phyloP scores from a whole-genome alignment of 2,329 filamentous ascomycete species.

The Penicillium sp. region DNA sequence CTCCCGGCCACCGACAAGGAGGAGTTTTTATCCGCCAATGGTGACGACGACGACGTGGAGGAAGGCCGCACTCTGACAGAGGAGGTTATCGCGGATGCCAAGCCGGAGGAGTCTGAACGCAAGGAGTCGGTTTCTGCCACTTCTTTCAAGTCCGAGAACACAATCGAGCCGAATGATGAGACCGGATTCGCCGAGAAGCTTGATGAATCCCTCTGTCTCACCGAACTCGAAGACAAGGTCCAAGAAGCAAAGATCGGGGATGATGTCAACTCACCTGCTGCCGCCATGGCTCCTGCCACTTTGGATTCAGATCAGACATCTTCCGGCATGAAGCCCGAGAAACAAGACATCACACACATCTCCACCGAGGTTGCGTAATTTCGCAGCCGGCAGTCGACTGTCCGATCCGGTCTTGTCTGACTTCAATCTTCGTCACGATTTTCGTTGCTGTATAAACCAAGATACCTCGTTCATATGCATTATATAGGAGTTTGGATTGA shows the following conservation, averaged over 20 bases:
- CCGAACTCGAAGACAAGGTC: background rate
- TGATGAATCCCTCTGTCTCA: background rate
- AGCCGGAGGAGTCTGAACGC: background rate
- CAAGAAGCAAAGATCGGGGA: background rate
- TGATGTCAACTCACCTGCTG: background rate
- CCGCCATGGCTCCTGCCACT: background rate
- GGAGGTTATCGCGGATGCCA: background rate
- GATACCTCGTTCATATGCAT: slow-evolving; percentile 4
- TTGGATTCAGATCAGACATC: background rate
- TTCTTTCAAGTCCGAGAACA: background rate
- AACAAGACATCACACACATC: background rate
- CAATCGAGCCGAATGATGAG: background rate
- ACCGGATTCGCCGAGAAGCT: background rate
- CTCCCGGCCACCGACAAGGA: slow-evolving; percentile 35
- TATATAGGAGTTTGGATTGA: background rate
- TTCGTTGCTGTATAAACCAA: slow-evolving; percentile 2
- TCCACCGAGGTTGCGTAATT: background rate
- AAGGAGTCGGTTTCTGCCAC: background rate
- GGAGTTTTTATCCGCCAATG: slow-evolving; percentile 47
- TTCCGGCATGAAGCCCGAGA: background rate
- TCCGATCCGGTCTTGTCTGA: background rate
- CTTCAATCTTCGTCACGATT: background rate
- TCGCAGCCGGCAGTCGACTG: too few relatives aligned
- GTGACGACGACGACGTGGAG: slow-evolving; percentile 23
- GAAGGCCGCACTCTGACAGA: background rate